These are phyloP conservation scores for Nicotiana undulata DNA, from an alignment of 257 asterid genomes.

Conservation along the genomic window DNA sequence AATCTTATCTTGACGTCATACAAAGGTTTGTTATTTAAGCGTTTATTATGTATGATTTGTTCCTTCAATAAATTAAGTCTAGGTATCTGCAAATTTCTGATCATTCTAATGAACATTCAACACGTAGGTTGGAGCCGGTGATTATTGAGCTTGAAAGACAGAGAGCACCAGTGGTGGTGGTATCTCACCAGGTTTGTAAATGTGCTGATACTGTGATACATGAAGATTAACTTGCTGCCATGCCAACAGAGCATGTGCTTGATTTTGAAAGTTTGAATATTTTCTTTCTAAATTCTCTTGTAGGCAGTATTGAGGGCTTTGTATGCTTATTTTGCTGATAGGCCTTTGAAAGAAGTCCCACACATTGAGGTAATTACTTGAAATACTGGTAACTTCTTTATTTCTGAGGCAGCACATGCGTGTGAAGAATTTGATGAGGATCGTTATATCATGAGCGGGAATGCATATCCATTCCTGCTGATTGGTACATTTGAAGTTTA, in stretches of 20 bases:
- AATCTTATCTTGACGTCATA: conserved; percentile 95
- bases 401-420: neutral
- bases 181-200: conserved; percentile 80
- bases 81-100: conserved; percentile 5
- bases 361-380: conserved; percentile 71
- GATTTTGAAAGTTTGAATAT: neutral
- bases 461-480: neutral
- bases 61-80: conserved; percentile 4
- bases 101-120: conserved; percentile 11
- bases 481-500: neutral
- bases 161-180: conserved; percentile 96
- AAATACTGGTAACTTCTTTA: neutral
- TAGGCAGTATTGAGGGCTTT: conserved; percentile 96
- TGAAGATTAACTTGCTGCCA: neutral
- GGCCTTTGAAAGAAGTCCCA: conserved; percentile 94
- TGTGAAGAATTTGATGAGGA: neutral
- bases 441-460: neutral
- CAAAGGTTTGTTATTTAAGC: conserved; percentile 61
- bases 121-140: conserved; percentile 87
- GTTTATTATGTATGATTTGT: neutral
- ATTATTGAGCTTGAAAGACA: conserved; percentile 97
- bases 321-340: conserved; percentile 97
- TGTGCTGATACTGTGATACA: neutral
- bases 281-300: conserved; percentile 12
- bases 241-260: neutral